Base-by-base conservation (phyloP, 139 green algal genomes). In the Chlorella ohadii region DNA sequence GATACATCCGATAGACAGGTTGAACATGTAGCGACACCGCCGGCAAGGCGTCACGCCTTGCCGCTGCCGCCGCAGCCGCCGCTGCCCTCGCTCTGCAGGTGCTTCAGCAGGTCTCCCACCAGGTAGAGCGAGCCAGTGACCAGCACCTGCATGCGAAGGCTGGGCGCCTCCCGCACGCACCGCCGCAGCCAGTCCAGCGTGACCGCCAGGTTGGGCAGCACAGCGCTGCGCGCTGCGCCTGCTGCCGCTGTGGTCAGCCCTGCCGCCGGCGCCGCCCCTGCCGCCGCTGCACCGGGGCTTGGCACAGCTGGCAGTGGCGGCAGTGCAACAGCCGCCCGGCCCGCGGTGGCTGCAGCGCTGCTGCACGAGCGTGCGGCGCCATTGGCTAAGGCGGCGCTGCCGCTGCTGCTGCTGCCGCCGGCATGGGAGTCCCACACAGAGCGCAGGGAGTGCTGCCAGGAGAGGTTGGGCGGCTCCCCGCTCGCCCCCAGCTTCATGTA, bases 121-220 rank as follows among this genome's bases (percentile, higher is more conserved):
- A 99, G 74, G 79, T 99, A 98, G 55, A 99, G 90, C 0, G 92
- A 97, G 0, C 97, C 97, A 11, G 97, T 98, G 13, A 99, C 95
- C 33, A 99, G 90, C 20, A 99, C 94, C 64, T 84, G 85, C 66
- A 93, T 72, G 20, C 85, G 85, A 56, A 87, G 51, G 33, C 73
- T 63, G 1, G 86, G 84, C 9, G 28, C 47, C 34, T 78, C 78
- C 71, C 77, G 71, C 63, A 84, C 83, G 67, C 85, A 84, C 27
- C 73, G 68, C 25, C 92, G 88, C 79, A 96, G 79, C 90, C 88
- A 93, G 9, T 92, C 84, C 57, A 98, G 25, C 0, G 94, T 93
- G 0, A 75, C 81, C 3, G 39, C 16, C 87, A 94, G 7, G 76
- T 51, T 88, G 64, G 90, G 88, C 77, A 94, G 63, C 36, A 97